Evolutionary conservation across 768 basidiomycete species (phyloP).

Genomic region (Russula sp.): DNA sequence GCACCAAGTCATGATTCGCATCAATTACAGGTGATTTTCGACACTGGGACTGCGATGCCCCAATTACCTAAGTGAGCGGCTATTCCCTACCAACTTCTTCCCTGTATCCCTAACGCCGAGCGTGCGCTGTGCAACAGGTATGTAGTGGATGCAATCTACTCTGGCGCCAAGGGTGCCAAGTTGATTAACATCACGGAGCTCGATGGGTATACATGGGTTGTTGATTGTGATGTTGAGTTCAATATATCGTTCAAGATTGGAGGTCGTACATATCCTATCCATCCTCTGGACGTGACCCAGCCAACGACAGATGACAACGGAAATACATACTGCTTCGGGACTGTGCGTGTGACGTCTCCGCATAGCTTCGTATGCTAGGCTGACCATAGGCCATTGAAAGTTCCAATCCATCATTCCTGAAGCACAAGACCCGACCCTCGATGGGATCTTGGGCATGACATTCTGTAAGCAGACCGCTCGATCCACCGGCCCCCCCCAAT

Average conservation of each 20-base stretch:
- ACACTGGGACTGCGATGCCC: constrained; percentile 66
- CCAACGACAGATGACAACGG: constrained; percentile 38
- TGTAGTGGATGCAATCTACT: constrained; percentile 61
- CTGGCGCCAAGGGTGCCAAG: constrained; percentile 49
- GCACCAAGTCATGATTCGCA: constrained; percentile 63
- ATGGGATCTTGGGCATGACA: constrained; percentile 70
- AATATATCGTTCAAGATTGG: constrained; percentile 64
- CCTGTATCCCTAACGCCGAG: constrained; percentile 21
- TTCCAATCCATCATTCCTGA: constrained; percentile 63
- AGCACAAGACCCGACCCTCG: constrained; percentile 51
- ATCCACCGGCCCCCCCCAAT: neutral
- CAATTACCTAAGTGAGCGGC: constrained; percentile 50
- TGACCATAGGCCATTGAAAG: constrained; percentile 40
- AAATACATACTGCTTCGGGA: constrained; percentile 38
- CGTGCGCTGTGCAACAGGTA: constrained; percentile 35
- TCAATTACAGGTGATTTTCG: constrained; percentile 60
- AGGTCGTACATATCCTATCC: constrained; percentile 55
- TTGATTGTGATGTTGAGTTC: constrained; percentile 62
- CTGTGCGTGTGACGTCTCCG: constrained; percentile 24
- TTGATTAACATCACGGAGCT: constrained; percentile 40
- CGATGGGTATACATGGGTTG: constrained; percentile 53
- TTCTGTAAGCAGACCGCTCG: constrained; percentile 47
- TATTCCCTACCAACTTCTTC: neutral
- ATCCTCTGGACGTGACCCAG: constrained; percentile 58
- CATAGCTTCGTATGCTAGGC: neutral